Evolutionary conservation across 1,139 yeast species (phyloP).

Genomic region (Lodderomyces margitis): DNA sequence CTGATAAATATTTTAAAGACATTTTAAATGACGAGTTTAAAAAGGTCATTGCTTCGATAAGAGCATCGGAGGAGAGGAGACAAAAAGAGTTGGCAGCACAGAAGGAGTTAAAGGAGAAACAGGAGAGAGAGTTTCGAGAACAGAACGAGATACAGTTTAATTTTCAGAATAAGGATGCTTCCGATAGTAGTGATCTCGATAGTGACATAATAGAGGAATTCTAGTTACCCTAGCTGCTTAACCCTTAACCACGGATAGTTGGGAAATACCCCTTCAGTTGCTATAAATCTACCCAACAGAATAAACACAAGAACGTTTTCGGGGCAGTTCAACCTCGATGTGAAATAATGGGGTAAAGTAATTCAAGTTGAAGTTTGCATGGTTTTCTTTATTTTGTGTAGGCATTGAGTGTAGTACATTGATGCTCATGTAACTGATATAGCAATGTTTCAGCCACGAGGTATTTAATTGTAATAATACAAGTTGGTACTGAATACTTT

Average conservation of each 20-base stretch:
- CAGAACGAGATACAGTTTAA: slow-evolving; percentile 30
- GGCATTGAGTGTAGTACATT: too few relatives aligned
- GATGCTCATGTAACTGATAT: too few relatives aligned
- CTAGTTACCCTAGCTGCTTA: too few relatives aligned
- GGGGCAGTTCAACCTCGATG: background rate
- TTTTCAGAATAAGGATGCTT: slow-evolving; percentile 19
- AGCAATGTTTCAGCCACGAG: too few relatives aligned
- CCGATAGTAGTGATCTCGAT: slow-evolving; percentile 16
- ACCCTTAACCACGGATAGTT: too few relatives aligned
- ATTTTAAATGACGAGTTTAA: slow-evolving; percentile 35
- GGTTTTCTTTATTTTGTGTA: background rate
- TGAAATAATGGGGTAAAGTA: background rate
- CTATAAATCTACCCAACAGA: background rate
- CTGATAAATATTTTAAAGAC: slow-evolving; percentile 23
- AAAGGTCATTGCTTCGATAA: slow-evolving; percentile 34
- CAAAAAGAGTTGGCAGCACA: slow-evolving; percentile 23
- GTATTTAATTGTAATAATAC: too few relatives aligned
- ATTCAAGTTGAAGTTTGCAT: background rate
- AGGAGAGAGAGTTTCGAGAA: slow-evolving; percentile 18
- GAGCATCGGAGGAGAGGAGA: slow-evolving; percentile 32
- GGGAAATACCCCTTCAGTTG: too few relatives aligned
- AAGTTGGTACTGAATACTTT: too few relatives aligned
- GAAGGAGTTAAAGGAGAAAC: slow-evolving; percentile 22
- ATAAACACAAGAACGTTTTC: background rate
- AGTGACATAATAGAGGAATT: slow-evolving; percentile 9